Base-by-base conservation (phyloP, 176 grass and related monocot genomes). In the Miscanthus lutarioriparius region DNA sequence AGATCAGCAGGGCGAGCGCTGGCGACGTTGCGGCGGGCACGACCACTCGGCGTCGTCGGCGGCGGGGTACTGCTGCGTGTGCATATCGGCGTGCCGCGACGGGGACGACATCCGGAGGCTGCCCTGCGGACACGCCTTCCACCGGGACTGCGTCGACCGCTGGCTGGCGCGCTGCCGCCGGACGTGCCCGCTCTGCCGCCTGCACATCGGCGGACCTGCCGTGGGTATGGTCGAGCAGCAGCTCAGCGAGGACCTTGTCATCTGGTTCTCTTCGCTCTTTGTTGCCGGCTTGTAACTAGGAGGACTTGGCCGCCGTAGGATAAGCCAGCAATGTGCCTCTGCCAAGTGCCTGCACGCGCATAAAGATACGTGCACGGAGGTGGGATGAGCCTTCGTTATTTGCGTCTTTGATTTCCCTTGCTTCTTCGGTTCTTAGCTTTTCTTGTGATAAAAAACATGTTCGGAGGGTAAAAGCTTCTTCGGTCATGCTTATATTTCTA, bases 221-320 rank as follows among this genome's bases (percentile, higher is more conserved):
- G n/a, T 62, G 16, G 51, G 20, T 5, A 25, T 68, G 64, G 40
- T 26, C 17, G 77, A 89, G 10, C 78, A 90, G 36, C 80, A 91
- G 74, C 84, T 91, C 64, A 80, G 83, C 37, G 94, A 93, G 65
- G 94, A 97, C 74, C 71, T 93, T 9, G 81, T 86, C 80, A 93
- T 93, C 78, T 97, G 94, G 94, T 93, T 93, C 87, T 97, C 91
- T 12, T 91, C 91, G 41, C 88, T 97, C 71, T 92, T 91, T 81
- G 79, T 89, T n/a, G 72, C 83, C 7, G 73, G 88, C 44, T 47
- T 89, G 54, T 82, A 35, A 35, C 33, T 35, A 35, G 3, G 33
- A 35, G 33, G 33, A 35, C 33, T 35, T 35, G 33, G 33, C 48
- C 17, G 39, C 15, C 39, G 40, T 64, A 53, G 49, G 22, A 40